Conservation (phyloP, 1,284 basidiomycete genomes). For the Cryptococcus maquisensis region DNA sequence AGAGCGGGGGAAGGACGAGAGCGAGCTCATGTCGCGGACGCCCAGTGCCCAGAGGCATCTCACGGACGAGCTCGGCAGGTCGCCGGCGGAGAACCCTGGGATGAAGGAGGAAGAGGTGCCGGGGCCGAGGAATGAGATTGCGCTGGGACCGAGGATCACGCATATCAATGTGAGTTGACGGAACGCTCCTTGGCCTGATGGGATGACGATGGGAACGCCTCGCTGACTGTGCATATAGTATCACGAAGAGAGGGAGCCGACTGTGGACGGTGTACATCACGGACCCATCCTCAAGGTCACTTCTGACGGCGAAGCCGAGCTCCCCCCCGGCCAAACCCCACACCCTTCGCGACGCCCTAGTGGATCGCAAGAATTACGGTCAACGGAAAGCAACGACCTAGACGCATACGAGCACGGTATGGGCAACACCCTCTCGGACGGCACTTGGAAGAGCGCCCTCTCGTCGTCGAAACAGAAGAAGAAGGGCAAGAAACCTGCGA, state of each 20-base stretch:
- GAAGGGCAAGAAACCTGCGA: constrained; percentile 4
- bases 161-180: constrained; percentile 35
- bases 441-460: constrained; percentile 19
- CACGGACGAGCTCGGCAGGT: constrained; percentile 33
- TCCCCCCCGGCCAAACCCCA: constrained; percentile 32
- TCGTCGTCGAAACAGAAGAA: neutral
- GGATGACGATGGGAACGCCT: neutral
- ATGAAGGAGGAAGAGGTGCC: constrained; percentile 41
- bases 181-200: too few species aligned
- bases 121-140: constrained; percentile 41
- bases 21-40: neutral
- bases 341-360: constrained; percentile 12
- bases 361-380: neutral
- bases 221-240: constrained; percentile 16
- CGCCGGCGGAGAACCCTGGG: constrained; percentile 24
- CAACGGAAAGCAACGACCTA: constrained; percentile 6
- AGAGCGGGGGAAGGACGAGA: neutral
- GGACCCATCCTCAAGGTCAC: constrained; percentile 34
- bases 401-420: constrained; percentile 13
- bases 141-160: constrained; percentile 35
- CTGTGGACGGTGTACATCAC: constrained; percentile 17
- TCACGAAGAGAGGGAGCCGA: constrained; percentile 19
- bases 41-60: constrained; percentile 5
- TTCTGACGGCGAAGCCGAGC: constrained; percentile 31
- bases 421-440: constrained; percentile 9